Evolutionary conservation across 2,329 filamentous ascomycete species (phyloP).

Genomic region (Colletotrichum sp.): DNA sequence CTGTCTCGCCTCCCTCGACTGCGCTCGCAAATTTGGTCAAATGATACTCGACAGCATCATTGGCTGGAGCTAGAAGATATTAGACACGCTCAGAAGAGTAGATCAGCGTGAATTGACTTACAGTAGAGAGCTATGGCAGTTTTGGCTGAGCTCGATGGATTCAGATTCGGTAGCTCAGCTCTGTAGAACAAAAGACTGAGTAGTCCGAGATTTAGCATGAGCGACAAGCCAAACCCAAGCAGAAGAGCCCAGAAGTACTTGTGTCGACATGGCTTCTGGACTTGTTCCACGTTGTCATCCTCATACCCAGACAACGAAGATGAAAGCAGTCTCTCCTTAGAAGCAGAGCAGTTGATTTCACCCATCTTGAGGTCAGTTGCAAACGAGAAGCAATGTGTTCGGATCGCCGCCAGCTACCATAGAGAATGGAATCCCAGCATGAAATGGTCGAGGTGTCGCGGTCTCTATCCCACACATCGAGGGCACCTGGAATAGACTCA

Average conservation of each 20-base stretch:
- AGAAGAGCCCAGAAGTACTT: background rate
- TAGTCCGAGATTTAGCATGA: background rate
- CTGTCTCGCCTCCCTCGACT: background rate
- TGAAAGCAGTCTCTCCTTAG: background rate
- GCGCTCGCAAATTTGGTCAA: background rate
- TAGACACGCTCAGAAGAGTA: background rate
- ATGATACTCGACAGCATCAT: background rate
- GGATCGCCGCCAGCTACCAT: background rate
- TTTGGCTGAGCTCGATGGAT: background rate
- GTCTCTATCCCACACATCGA: background rate
- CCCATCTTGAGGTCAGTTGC: background rate
- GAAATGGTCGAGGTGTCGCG: background rate
- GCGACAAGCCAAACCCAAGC: background rate
- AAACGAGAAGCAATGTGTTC: background rate
- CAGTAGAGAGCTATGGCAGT: background rate
- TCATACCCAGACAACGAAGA: background rate
- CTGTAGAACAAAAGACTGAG: background rate
- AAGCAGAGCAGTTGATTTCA: background rate
- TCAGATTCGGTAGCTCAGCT: too few relatives aligned
- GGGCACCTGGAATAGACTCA: background rate
- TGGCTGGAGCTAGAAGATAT: background rate
- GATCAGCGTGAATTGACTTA: background rate
- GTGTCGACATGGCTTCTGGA: background rate
- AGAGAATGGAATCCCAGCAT: background rate
- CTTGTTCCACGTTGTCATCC: background rate